Evolutionary conservation across 2,329 filamentous ascomycete species (phyloP), one percentile per base, ranked within the genome.

Genomic region (Hypoxylon sp.): DNA sequence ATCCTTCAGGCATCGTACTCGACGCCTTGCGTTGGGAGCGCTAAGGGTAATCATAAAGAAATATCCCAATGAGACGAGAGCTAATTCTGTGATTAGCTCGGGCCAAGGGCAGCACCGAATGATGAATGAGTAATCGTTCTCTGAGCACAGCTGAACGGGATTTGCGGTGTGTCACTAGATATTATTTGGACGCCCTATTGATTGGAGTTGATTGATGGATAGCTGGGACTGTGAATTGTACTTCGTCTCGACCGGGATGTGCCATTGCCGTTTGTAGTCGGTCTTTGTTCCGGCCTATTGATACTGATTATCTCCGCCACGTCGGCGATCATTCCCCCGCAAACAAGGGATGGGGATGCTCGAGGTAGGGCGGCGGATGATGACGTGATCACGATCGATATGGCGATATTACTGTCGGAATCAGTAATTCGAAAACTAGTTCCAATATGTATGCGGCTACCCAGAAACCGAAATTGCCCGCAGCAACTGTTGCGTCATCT

Each of bases 301-400:
- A 13, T 52, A 46, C 37, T 50, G 42, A 37, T 50, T 57, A 56
- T 67, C 46, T 65, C 53, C 21, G 65, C 44, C 68, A 55, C 51
- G 21, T 59, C 62, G 60, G 51, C 55, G 62, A 71, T 58, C 68
- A 66, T 71, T 64, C 62, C 66, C 69, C 69, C 69, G 60, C 69
- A 55, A 42, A 46, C 21, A 37, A 19, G 15, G 37, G 24, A 47
- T 24, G 32, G 15, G 37, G 24, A 47, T 24, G 32, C 39, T 44
- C 32, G 5, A 53, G 19, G 24, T 27, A 27, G 3, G 35, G n/a
- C 19, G 17, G 15, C 6, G 27, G 51, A 31, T 42, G 59, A 71
- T 71, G 66, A 52, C 66, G 69, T 69, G 69, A 71, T 67, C 31
- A 62, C 44, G 29, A 57, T 65, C 50, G 2, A 50, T 62, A 71